Base-by-base conservation (phyloP, 2,329 filamentous ascomycete species). In the Aspergillus sp. region DNA sequence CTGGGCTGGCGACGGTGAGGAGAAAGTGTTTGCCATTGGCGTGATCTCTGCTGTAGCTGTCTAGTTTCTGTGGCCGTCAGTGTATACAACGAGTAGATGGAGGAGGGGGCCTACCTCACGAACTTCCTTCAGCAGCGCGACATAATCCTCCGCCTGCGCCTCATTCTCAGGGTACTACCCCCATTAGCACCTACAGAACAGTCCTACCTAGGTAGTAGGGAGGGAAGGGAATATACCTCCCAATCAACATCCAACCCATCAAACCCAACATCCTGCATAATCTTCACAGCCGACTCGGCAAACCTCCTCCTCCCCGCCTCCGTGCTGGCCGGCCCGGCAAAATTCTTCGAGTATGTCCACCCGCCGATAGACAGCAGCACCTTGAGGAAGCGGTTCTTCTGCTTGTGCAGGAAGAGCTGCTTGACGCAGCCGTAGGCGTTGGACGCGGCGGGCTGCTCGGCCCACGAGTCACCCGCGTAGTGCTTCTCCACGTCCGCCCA, bases 291-390 rank as follows among this genome's bases (percentile, higher is more conserved):
- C 20, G 82, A 83, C 41, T 78, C 76, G 1, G 88, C 88, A 64
- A 95, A 93, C 3, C 57, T 79, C 58, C 75, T 72, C 5, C 88
- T 80, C 3, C 85, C 83, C 1, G 75, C 71, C 0, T 78, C 75
- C 0, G 83, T 86, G 1, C 80, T 81, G 0, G 83, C 84, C 0
- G 89, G 88, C n/a, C 68, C 73, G 2, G 81, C 76, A 72, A 96
- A 94, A 73, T 93, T 92, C 70, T 82, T 70, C 2, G 85, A 88
- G 69, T 87, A 89, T 0, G 84, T 88, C 85, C 87, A 94, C 14
- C 91, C 91, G 38, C 91, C 91, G 54, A 95, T 89, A 49, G 88
- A 91, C 4, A 97, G 81, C 11, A 97, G 80, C 3, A 88, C 80
- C 72, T 95, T 95, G 52, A 95, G 72, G 48, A 88, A 83, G 17